Evolutionary conservation across 2,329 filamentous ascomycete genomes (phyloP), one percentile per base, ranked within the genome.

Genomic region (Westerdykella sp.): DNA sequence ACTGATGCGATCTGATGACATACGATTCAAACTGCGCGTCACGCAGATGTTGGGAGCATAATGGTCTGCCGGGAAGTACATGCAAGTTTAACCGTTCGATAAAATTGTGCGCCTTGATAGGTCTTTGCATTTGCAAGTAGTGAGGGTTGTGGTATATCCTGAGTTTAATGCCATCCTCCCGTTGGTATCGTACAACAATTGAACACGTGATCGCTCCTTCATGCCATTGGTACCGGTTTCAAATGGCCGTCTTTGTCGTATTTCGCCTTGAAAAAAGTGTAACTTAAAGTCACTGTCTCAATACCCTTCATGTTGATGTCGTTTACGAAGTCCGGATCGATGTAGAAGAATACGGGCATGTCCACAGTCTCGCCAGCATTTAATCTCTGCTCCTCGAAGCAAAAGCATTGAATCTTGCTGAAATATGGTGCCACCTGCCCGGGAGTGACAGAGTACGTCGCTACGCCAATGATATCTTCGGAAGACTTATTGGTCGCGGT

Each of bases 341-440:
- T 85, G 69, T 97, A 98, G 71, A 98, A 98, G 69, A 98, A 98
- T 0, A 98, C 94, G 0, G 93, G 94, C 94, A 98, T 98, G 67
- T 98, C 93, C 42, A 98, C 93, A 36, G 89, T 93, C 76, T 98
- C 94, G 36, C 91, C 90, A 5, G 90, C 90, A 63, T 93, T 91
- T 53, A 98, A 70, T 48, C 94, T 78, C 76, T 98, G 93, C 66
- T 78, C 91, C 72, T 98, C 93, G 60, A 98, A 98, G 69, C 93
- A 98, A 69, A 98, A 98, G 64, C 93, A 98, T 69, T 98, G 93
- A 37, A 98, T 98, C 78, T 98, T 98, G 79, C 87, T 94, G 65
- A 98, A 98, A 68, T 98, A 98, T 1, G 88, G 90, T 35, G 93
- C 91, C 36, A 95, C 90, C 70, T 98, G 93, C 3, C 81, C 93